Evolutionary conservation across 2,329 filamentous ascomycete genomes (phyloP).

Genomic region (Fusarium subtropicale): DNA sequence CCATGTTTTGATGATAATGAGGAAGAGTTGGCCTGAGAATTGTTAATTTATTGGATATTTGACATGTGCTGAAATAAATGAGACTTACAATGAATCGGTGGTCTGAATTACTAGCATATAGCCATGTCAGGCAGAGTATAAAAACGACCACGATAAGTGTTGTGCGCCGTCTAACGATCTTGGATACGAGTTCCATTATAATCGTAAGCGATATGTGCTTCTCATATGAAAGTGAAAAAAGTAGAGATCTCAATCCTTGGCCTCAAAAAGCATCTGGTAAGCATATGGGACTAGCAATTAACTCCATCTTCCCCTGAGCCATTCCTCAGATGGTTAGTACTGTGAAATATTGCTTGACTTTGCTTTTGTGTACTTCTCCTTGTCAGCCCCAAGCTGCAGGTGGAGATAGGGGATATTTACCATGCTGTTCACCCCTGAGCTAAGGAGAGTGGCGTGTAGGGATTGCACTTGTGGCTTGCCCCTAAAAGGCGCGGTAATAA

Average conservation of each 20-base stretch:
- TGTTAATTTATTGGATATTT: not conserved
- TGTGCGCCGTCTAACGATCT: not conserved
- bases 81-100: not conserved
- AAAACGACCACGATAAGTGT: not conserved
- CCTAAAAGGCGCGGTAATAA: not conserved
- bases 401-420: too few species aligned
- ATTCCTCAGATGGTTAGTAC: not conserved
- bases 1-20: not conserved
- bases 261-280: too few species aligned
- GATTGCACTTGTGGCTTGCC: not conserved
- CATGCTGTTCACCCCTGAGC: not conserved
- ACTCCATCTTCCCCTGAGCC: not conserved
- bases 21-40: not conserved
- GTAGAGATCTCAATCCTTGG: not conserved
- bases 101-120: not conserved
- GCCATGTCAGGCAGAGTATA: not conserved
- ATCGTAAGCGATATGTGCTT: not conserved
- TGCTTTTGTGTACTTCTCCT: not conserved
- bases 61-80: not conserved
- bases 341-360: not conserved
- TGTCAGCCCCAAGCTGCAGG: too few species aligned
- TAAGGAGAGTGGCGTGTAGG: not conserved
- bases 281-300: too few species aligned
- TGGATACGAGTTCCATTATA: not conserved
- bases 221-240: not conserved